Conservation (phyloP, 2,329 filamentous ascomycete species). For the Monilinia aucupariae region DNA sequence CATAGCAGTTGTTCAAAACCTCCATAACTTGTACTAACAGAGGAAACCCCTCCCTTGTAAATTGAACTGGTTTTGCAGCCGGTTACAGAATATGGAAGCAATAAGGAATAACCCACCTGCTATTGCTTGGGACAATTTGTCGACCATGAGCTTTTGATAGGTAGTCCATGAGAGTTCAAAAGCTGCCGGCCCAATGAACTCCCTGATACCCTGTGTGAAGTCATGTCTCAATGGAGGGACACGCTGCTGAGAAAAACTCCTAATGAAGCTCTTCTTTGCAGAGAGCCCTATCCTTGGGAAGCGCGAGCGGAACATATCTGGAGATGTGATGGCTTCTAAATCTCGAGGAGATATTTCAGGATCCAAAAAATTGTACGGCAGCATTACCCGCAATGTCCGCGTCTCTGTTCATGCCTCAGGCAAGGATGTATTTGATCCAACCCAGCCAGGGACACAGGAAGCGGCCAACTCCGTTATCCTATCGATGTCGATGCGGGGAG, state of each 20-base stretch:
- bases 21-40: not conserved
- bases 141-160: conserved; percentile 69
- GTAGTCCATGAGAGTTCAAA: conserved; percentile 76
- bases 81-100: not conserved
- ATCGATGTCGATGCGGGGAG: conserved; percentile 2
- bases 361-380: conserved; percentile 16
- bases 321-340: conserved; percentile 7
- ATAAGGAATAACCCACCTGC: conserved; percentile 52
- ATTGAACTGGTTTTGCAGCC: not conserved
- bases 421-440: not conserved
- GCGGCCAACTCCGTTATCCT: conserved; percentile 16
- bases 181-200: conserved; percentile 62
- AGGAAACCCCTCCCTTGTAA: not conserved
- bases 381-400: conserved; percentile 7
- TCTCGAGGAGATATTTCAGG: conserved; percentile 11
- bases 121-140: conserved; percentile 70
- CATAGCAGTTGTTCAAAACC: not conserved
- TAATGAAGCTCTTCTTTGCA: conserved; percentile 5
- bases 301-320: conserved; percentile 33
- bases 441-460: not conserved
- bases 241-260: not conserved
- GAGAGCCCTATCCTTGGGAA: conserved; percentile 29
- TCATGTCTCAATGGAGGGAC: conserved; percentile 42
- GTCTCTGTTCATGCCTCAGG: not conserved
- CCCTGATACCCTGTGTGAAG: conserved; percentile 53